These are phyloP conservation scores for Metrosideros polymorpha DNA, from an alignment of 441 rosid species.

Conservation along the genomic window DNA sequence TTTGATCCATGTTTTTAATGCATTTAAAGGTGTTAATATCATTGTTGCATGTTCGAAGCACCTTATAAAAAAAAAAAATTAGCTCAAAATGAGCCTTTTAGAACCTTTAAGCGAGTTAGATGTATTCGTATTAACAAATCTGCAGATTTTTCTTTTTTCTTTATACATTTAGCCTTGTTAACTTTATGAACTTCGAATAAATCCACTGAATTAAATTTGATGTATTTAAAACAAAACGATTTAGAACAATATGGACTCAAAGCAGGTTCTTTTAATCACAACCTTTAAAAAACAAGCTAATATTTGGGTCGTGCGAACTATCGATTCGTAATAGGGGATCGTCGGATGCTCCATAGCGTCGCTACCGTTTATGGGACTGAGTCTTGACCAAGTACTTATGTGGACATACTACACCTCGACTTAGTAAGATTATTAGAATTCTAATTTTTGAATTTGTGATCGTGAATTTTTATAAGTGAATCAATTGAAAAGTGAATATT, in stretches of 20 bases:
- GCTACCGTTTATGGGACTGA: background rate
- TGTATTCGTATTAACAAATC: no score
- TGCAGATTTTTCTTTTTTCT: no score
- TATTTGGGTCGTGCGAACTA: background rate
- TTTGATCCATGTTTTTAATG: background rate
- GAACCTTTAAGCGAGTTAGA: no score
- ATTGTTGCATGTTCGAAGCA: background rate
- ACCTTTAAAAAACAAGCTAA: background rate
- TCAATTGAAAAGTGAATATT: background rate
- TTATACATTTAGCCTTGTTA: no score
- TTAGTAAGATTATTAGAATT: background rate
- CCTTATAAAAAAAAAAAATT: background rate
- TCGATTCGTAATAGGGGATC: background rate
- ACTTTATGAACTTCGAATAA: background rate
- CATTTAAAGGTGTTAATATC: background rate
- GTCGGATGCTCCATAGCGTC: background rate
- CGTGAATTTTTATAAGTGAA: background rate
- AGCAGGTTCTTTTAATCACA: background rate
- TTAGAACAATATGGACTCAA: background rate
- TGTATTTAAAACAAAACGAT: background rate
- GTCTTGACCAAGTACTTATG: background rate
- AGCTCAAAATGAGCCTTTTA: background rate
- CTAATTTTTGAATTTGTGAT: background rate
- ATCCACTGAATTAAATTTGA: background rate
- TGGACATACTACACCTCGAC: background rate